Evolutionary conservation across 306 rosid genomes (phyloP), one percentile per base, ranked within the genome.

Genomic region (Pyrus betulifolia): DNA sequence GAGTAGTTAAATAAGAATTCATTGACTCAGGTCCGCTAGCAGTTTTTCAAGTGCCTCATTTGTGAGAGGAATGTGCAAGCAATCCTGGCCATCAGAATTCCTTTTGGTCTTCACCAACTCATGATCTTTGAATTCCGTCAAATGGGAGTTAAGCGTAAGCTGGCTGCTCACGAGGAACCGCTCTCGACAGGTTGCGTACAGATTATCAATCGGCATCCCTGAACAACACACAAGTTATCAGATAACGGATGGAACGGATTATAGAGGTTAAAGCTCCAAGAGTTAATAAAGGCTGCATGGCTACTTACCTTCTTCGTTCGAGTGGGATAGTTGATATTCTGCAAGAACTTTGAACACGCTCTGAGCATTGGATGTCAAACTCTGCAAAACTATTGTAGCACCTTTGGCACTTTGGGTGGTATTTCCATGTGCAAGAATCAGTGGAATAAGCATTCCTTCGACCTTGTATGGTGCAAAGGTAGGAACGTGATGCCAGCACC

Each of bases 401-500:
- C 94, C 91, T 23, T 90, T 95, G 68, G 92, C 96, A 67, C 71
- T 85, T 86, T 95, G 99, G 81, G 82, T 71, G 52, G 91, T 85
- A 68, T 85, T 82, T 23, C 96, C 92, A 67, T 92, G 94, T 11
- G 91, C 89, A 27, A 95, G 92, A 76, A 92, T 88, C 78, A 89
- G 67, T 61, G 99, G 97, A 78, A 86, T 89, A 82, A 89, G 89
- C 88, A 83, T 86, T 74, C 92, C 96, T 92, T 95, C 97, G 31
- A 87, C 76, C 85, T 81, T 92, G 80, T 92, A 95, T 63, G 96
- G 88, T 5, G 89, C 86, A 81, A 90, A 95, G 57, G 99, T 95
- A 64, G 97, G 97, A 74, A 95, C 90, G 74, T 95, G 97, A 84
- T 88, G 78, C 99, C 99, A 95, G 79, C 88, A 85, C 99, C 99